Conservation (phyloP, 495 filamentous ascomycete species). For the Aspergillus mulundensis region DNA sequence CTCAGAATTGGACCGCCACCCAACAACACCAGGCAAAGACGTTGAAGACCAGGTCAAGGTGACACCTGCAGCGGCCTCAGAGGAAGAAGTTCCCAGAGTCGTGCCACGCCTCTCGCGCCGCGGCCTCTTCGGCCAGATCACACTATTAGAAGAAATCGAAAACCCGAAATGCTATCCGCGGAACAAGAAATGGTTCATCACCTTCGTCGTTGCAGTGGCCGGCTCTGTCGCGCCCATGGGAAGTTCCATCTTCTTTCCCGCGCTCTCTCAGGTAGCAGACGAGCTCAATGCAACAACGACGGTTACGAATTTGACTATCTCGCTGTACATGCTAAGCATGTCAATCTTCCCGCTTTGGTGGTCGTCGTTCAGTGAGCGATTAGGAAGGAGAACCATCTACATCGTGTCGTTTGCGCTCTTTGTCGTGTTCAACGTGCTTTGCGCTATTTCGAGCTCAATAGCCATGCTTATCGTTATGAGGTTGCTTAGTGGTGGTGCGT, state of each 20-base stretch:
- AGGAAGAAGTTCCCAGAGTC: constrained; percentile 28
- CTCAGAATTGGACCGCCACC: background rate
- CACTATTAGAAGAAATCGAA: constrained; percentile 79
- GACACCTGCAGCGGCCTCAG: constrained; percentile 7
- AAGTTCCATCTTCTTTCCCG: constrained; percentile 77
- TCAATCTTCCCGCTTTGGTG: constrained; percentile 92
- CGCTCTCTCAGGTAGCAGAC: constrained; percentile 62
- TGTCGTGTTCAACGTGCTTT: constrained; percentile 69
- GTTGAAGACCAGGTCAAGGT: constrained; percentile 13
- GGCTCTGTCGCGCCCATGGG: constrained; percentile 79
- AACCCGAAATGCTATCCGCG: constrained; percentile 68
- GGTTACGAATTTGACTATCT: constrained; percentile 76
- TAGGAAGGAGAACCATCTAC: constrained; percentile 84
- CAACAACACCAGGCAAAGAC: constrained; percentile 19
- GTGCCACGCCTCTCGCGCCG: constrained; percentile 66
- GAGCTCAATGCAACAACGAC: constrained; percentile 65
- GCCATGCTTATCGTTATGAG: constrained; percentile 85
- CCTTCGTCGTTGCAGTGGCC: constrained; percentile 70
- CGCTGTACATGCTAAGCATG: constrained; percentile 88
- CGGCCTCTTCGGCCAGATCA: constrained; percentile 69
- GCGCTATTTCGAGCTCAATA: constrained; percentile 71
- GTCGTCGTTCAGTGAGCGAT: constrained; percentile 82
- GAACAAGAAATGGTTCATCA: constrained; percentile 80
- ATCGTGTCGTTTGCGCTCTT: constrained; percentile 77
- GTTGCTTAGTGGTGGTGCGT: constrained; percentile 73